These are phyloP conservation scores for Phytopythium helicoides DNA, from an alignment of 352 stramenopile genomes.

Conservation along the genomic window DNA sequence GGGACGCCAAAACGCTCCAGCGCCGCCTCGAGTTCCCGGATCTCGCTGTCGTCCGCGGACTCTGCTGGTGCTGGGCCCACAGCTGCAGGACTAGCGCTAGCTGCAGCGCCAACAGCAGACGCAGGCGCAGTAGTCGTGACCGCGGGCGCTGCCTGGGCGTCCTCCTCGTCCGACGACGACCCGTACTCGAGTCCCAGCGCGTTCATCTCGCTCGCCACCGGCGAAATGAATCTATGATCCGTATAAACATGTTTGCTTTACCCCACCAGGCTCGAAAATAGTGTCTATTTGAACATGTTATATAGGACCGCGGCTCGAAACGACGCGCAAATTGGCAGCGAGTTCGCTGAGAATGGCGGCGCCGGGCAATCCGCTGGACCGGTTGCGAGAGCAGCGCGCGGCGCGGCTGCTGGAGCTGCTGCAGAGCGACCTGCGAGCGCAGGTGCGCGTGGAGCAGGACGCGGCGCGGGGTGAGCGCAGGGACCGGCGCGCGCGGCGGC, in stretches of 20 bases:
- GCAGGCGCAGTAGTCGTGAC: neutral
- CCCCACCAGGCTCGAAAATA: no score
- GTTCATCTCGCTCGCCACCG: slow-evolving; percentile 21
- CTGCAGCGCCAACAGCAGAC: neutral
- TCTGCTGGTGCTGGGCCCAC: neutral
- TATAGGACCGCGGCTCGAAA: slow-evolving; percentile 8
- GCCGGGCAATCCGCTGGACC: slow-evolving; percentile 51
- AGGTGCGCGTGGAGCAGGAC: slow-evolving; percentile 58
- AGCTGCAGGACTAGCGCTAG: no score
- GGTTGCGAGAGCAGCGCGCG: slow-evolving; percentile 57
- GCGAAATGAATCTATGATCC: neutral
- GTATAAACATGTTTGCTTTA: no score
- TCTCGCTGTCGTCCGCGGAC: slow-evolving; percentile 19
- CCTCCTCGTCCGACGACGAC: slow-evolving; percentile 28
- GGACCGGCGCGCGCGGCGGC: slow-evolving; percentile 31
- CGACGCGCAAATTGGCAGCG: slow-evolving; percentile 8
- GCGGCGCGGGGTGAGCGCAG: slow-evolving; percentile 15
- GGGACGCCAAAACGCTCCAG: slow-evolving; percentile 40
- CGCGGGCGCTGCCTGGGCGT: slow-evolving; percentile 6
- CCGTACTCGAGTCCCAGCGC: slow-evolving; percentile 35
- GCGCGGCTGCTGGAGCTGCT: slow-evolving; percentile 51
- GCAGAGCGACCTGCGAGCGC: slow-evolving; percentile 57
- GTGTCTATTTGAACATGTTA: neutral
- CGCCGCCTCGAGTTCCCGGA: slow-evolving; percentile 31
- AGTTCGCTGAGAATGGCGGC: slow-evolving; percentile 13